Conservation (phyloP, 345 rosid species). For the Gossypium stocksii region DNA sequence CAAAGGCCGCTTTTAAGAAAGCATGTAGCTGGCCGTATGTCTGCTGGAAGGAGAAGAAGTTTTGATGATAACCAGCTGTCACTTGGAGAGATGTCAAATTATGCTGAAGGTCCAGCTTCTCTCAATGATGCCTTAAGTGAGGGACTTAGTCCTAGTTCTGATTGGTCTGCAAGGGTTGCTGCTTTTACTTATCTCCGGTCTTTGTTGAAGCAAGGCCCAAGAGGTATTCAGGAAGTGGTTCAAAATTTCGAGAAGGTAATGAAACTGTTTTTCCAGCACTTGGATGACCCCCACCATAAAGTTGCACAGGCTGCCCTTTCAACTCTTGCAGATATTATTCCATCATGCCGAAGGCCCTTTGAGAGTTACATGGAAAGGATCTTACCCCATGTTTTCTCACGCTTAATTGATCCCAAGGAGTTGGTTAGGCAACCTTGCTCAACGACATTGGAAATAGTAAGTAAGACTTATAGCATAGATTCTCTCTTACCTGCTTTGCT, state of each 20-base stretch:
- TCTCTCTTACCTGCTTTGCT: constrained; percentile 26
- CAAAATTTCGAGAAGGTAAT: constrained; percentile 97
- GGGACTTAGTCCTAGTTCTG: constrained; percentile 87
- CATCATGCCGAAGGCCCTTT: constrained; percentile 94
- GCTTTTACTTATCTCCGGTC: constrained; percentile 86
- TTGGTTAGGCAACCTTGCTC: constrained; percentile 94
- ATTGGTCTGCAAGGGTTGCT: constrained; percentile 96
- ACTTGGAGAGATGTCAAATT: constrained; percentile 75
- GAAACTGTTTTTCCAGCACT: constrained; percentile 95
- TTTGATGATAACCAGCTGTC: constrained; percentile 89
- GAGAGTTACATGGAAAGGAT: constrained; percentile 99
- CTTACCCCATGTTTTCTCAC: constrained; percentile 95
- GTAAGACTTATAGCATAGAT: constrained; percentile 23
- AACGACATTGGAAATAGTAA: constrained; percentile 80
- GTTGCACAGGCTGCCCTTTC: constrained; percentile 99
- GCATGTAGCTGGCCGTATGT: constrained; percentile 71
- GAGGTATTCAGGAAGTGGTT: constrained; percentile 90
- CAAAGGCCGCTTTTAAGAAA: constrained; percentile 95
- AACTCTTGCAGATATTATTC: constrained; percentile 89
- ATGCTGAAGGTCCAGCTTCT: constrained; percentile 80
- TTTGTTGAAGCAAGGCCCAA: constrained; percentile 88
- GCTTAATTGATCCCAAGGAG: constrained; percentile 96
- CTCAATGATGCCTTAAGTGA: constrained; percentile 83
- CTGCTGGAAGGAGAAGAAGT: constrained; percentile 86
- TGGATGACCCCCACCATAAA: constrained; percentile 99